These are phyloP conservation scores for Linnemannia exigua DNA, from an alignment of 192 early-diverging fungal species.

Conservation along the genomic window DNA sequence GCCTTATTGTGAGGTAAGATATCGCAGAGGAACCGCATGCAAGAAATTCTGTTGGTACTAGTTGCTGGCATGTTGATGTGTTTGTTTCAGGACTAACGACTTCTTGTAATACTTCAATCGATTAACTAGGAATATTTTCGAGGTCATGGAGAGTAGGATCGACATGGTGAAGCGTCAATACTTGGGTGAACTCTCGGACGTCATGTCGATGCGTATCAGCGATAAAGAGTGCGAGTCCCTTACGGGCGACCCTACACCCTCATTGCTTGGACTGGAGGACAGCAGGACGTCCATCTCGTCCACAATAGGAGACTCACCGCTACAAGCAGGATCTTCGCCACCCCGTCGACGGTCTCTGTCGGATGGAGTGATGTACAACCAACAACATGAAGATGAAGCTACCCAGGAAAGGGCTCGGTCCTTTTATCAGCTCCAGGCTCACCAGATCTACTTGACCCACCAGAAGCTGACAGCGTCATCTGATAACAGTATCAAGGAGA, in stretches of 20 bases:
- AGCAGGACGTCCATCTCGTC: background rate
- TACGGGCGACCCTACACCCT: constrained; percentile 22
- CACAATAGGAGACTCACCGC: constrained; percentile 15
- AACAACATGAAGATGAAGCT: constrained; percentile 20
- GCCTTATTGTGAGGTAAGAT: constrained; percentile 36
- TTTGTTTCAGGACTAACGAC: background rate
- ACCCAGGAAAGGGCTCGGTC: constrained; percentile 28
- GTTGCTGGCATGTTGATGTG: background rate
- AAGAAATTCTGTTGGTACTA: too few relatives aligned
- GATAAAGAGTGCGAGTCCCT: constrained; percentile 28
- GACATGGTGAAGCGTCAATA: constrained; percentile 56
- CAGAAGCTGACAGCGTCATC: constrained; percentile 27
- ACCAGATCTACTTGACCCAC: constrained; percentile 42
- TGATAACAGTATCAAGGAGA: constrained; percentile 7
- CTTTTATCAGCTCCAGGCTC: constrained; percentile 47
- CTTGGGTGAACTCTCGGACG: constrained; percentile 34
- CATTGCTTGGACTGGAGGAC: constrained; percentile 24
- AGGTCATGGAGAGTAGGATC: constrained; percentile 53
- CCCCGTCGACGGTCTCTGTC: constrained; percentile 26
- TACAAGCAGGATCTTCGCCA: background rate
- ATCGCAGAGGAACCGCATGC: background rate
- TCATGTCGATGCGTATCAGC: constrained; percentile 25
- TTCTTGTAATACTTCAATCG: background rate
- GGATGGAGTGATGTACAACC: constrained; percentile 14
- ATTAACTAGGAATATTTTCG: constrained; percentile 46